Evolutionary conservation across 2,329 filamentous ascomycete genomes (phyloP).

Genomic region (Simplicillium sp.): DNA sequence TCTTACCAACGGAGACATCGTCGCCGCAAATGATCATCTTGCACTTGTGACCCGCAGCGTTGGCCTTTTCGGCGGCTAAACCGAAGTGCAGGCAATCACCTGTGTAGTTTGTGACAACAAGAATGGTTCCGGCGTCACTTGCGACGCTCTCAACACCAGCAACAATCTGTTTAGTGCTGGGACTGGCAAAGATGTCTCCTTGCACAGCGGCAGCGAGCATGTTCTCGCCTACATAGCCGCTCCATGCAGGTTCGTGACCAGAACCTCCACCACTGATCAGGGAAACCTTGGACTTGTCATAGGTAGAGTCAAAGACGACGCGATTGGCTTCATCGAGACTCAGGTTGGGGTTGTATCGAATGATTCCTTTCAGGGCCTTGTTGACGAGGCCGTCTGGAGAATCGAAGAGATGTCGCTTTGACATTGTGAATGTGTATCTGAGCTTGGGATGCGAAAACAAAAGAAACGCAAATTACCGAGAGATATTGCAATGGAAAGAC

Average conservation of each 20-base stretch:
- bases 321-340: slow-evolving; percentile 39
- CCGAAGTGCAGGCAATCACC: slow-evolving; percentile 56
- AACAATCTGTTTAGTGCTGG: slow-evolving; percentile 53
- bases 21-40: slow-evolving; percentile 53
- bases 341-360: slow-evolving; percentile 43
- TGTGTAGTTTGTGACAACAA: slow-evolving; percentile 57
- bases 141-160: slow-evolving; percentile 46
- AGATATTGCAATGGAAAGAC: not conserved
- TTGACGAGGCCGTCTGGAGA: slow-evolving; percentile 43
- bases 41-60: slow-evolving; percentile 42
- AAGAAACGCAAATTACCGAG: slow-evolving; percentile 2
- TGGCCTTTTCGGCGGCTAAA: slow-evolving; percentile 48
- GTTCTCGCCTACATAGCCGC: slow-evolving; percentile 53
- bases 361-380: slow-evolving; percentile 39
- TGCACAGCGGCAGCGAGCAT: slow-evolving; percentile 51
- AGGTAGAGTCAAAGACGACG: slow-evolving; percentile 38
- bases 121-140: slow-evolving; percentile 44
- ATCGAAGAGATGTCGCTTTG: slow-evolving; percentile 41
- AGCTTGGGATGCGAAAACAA: slow-evolving; percentile 1
- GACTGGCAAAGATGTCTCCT: slow-evolving; percentile 55
- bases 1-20: slow-evolving; percentile 53
- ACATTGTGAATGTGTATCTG: slow-evolving; percentile 25
- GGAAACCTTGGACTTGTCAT: slow-evolving; percentile 34
- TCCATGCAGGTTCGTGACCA: slow-evolving; percentile 53
- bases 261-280: slow-evolving; percentile 47